Evolutionary conservation across 768 basidiomycete genomes (phyloP), one percentile per base, ranked within the genome.

Genomic region (Paxillus ammoniavirescens): DNA sequence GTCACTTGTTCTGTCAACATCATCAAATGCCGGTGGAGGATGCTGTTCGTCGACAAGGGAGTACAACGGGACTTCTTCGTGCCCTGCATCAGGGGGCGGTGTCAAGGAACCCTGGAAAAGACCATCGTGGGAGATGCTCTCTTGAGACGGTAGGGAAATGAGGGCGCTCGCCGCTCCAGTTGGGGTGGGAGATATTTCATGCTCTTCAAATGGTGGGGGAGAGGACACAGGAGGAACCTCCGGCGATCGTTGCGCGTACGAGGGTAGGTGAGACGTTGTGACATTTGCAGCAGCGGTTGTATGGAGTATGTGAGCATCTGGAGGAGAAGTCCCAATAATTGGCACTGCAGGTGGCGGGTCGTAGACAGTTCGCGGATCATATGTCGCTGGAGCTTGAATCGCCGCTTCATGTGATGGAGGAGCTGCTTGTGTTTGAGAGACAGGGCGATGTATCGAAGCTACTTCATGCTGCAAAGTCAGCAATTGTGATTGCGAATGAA

Each of bases 1-100:
- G 17, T 10, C 26, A 42, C 38, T 33, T 15, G 38, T 36, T 10
- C 21, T 8, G 0, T 56, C 42, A 23, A 62, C 33, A 38, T 64
- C 65, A 18, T 58, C 56, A 26, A 69, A 66, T 5, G 62, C 55
- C 30, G 67, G 60, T 17, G 67, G 65, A 28, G 65, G 65, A 18
- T 49, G 52, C 31, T 59, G 51, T 3, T 67, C 62, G 17, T 66
- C 62, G 18, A 66, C 35, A 6, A 69, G 56, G 8, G 60, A 60
- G 53, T 65, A 65, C 40, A 41, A 44, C 13, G 67, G 65, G 37
- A 54, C 56, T 2, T 56, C 62, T 5, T 69, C 65, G 7, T 55
- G 57, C 36, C 50, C 12, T 28, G 23, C 17, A 8, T 53, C 62
- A 21, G 35, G 28, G 17, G 42, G 47, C 45, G 30, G 37, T 38